These are phyloP conservation scores for Betula pendula DNA, from an alignment of 306 rosid species.

Conservation along the genomic window DNA sequence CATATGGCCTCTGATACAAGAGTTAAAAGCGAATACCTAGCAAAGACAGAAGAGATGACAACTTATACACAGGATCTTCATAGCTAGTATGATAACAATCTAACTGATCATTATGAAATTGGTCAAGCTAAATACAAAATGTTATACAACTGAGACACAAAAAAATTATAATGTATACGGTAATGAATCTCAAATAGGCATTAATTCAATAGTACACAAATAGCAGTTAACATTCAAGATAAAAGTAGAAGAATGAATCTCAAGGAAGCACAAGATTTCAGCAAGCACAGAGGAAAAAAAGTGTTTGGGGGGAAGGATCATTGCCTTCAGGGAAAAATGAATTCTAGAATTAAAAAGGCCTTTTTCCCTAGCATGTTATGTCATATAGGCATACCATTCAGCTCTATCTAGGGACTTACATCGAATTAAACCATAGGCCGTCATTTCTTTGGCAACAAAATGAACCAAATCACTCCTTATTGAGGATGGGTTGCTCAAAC, in stretches of 20 bases:
- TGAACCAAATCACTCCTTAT: neutral
- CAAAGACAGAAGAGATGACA: slow-evolving; percentile 32
- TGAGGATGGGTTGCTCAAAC: neutral
- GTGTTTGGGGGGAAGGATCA: neutral
- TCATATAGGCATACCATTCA: neutral
- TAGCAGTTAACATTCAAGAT: neutral
- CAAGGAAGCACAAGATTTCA: neutral
- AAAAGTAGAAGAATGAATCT: neutral
- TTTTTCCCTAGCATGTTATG: neutral
- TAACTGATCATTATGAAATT: neutral
- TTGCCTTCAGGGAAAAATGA: neutral
- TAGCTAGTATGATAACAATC: neutral
- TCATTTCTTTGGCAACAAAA: neutral
- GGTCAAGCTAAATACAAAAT: neutral
- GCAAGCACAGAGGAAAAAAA: neutral
- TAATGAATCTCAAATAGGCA: neutral
- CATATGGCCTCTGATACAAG: slow-evolving; percentile 96
- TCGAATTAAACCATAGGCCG: neutral
- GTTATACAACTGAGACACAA: neutral
- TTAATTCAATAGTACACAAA: neutral
- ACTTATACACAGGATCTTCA: slow-evolving; percentile 6
- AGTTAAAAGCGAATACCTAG: slow-evolving; percentile 92
- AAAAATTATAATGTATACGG: neutral
- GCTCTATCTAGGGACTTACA: neutral
- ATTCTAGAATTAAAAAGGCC: neutral